Evolutionary conservation across 1,284 basidiomycete genomes (phyloP).

Genomic region (Kwoniella shivajii): DNA sequence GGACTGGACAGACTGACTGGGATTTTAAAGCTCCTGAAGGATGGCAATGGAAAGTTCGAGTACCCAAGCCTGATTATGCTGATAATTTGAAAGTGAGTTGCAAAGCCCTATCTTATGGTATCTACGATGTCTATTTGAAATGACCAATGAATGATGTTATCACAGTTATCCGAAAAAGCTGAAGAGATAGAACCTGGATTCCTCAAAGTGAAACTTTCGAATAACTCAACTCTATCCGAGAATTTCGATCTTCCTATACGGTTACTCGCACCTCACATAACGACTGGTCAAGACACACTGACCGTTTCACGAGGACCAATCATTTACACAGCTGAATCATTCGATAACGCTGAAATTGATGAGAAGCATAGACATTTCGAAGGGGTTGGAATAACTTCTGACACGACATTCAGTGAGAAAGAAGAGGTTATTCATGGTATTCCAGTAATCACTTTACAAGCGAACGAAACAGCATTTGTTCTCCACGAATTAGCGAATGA

Average conservation of each 20-base stretch:
- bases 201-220: slow-evolving; percentile 4
- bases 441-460: slow-evolving; percentile 21
- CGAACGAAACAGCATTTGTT: background rate
- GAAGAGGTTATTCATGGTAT: slow-evolving; percentile 28
- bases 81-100: slow-evolving; percentile 28
- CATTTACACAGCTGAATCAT: slow-evolving; percentile 39
- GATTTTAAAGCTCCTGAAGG: slow-evolving; percentile 29
- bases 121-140: background rate
- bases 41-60: slow-evolving; percentile 28
- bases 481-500: slow-evolving; percentile 8
- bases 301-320: slow-evolving; percentile 42
- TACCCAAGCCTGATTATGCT: slow-evolving; percentile 37
- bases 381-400: slow-evolving; percentile 25
- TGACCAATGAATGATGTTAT: background rate
- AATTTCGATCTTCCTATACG: slow-evolving; percentile 33
- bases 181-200: slow-evolving; percentile 18
- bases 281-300: slow-evolving; percentile 32
- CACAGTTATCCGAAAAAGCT: slow-evolving; percentile 9
- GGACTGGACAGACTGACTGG: slow-evolving; percentile 26
- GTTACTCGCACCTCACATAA: slow-evolving; percentile 32
- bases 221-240: slow-evolving; percentile 10
- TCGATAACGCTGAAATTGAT: slow-evolving; percentile 34
- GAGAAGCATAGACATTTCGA: slow-evolving; percentile 30
- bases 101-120: background rate
- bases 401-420: slow-evolving; percentile 23